Conservation (phyloP, 2,329 filamentous ascomycete species). For the Penicillium paneum region DNA sequence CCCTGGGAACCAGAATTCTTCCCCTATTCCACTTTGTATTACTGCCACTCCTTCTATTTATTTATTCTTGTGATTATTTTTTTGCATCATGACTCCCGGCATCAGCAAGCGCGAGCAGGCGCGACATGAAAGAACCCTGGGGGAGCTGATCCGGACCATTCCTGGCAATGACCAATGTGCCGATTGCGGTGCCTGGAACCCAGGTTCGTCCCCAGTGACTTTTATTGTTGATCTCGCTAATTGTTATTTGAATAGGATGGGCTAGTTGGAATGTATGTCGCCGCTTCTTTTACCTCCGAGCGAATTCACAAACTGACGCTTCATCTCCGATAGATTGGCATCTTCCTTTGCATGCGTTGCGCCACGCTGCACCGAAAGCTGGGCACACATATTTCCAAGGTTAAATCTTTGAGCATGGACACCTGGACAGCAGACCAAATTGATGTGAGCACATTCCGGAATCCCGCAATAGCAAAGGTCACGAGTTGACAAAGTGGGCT, state of each 20-base stretch:
- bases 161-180: conserved; percentile 92
- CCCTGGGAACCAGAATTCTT: conserved; percentile 9
- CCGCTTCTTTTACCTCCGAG: neutral
- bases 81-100: conserved; percentile 61
- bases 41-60: conserved; percentile 12
- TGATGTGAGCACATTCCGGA: conserved; percentile 62
- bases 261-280: conserved; percentile 88
- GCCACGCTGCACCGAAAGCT: conserved; percentile 92
- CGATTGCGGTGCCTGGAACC: conserved; percentile 87
- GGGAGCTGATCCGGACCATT: conserved; percentile 80
- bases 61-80: conserved; percentile 20
- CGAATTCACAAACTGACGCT: conserved; percentile 14
- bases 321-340: conserved; percentile 63
- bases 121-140: conserved; percentile 88
- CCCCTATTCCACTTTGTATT: conserved; percentile 13
- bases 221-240: conserved; percentile 11
- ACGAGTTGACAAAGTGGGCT: conserved; percentile 72
- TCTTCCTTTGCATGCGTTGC: conserved; percentile 98
- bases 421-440: conserved; percentile 95
- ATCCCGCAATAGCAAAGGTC: conserved; percentile 1
- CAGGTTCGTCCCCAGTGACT: conserved; percentile 59
- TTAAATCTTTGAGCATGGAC: conserved; percentile 98
- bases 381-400: conserved; percentile 95
- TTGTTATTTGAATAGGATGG: conserved; percentile 63
- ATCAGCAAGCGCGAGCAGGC: conserved; percentile 96